A percentile compares a stretch with the other conserved stretches of the same genome.
These are phyloP conservation scores for Noccaea bulbosa DNA, from an alignment of 345 rosid species.

Conservation along the genomic window DNA sequence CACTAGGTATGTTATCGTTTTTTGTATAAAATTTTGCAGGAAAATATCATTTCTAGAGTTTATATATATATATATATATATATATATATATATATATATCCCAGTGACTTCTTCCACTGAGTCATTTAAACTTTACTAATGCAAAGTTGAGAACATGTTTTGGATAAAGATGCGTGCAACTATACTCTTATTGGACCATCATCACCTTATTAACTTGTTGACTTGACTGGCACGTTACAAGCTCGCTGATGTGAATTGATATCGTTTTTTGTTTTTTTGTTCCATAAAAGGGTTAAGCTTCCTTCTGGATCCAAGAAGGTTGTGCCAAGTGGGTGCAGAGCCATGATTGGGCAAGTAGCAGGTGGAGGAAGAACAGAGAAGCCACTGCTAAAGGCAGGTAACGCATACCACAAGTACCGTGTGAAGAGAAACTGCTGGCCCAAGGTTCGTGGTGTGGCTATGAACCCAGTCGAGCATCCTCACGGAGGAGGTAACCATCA, in stretches of 20 bases:
- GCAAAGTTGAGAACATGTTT: too few relatives aligned
- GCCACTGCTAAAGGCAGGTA: slow-evolving; percentile 74
- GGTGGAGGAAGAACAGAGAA: slow-evolving; percentile 84
- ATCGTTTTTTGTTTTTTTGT: neutral
- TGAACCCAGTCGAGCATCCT: slow-evolving; percentile 84
- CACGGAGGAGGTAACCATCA: slow-evolving; percentile 86
- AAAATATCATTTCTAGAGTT: neutral
- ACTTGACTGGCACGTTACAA: too few relatives aligned
- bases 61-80: too few relatives aligned
- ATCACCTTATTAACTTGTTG: too few relatives aligned
- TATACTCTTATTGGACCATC: too few relatives aligned
- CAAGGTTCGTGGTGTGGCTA: slow-evolving; percentile 74
- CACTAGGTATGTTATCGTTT: slow-evolving; percentile 28
- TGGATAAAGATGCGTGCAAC: too few relatives aligned
- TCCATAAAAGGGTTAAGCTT: slow-evolving; percentile 55
- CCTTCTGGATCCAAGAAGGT: slow-evolving; percentile 72
- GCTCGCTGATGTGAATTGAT: too few relatives aligned
- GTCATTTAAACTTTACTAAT: too few relatives aligned
- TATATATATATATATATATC: too few relatives aligned
- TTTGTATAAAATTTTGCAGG: too few relatives aligned
- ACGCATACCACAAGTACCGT: slow-evolving; percentile 64
- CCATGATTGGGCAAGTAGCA: slow-evolving; percentile 70
- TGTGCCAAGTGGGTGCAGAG: slow-evolving; percentile 62
- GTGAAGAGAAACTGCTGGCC: slow-evolving; percentile 85
- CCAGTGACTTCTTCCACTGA: too few relatives aligned